Percentiles rank a stretch among this genome's conserved stretches.
Evolutionary conservation across 768 basidiomycete genomes (phyloP).

Genomic region (Amanita polypyramis): DNA sequence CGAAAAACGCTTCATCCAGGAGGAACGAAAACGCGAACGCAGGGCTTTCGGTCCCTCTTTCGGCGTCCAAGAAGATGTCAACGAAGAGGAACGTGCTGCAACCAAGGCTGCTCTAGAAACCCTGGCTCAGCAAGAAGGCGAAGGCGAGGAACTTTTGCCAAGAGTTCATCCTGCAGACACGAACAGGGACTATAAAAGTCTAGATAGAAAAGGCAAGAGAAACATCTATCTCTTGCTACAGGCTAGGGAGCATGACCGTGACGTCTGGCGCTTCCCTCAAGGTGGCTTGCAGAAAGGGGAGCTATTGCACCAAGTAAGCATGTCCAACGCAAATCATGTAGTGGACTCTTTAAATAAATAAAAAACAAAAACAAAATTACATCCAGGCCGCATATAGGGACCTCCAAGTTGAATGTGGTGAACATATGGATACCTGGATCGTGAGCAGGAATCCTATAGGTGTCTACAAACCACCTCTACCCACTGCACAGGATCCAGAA

Average conservation of each 20-base stretch:
- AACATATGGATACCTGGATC: constrained; percentile 87
- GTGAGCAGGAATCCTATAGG: constrained; percentile 88
- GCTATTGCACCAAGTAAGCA: constrained; percentile 65
- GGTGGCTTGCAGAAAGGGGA: constrained; percentile 53
- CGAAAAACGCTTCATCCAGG: constrained; percentile 67
- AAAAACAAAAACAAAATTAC: no score
- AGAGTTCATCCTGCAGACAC: constrained; percentile 53
- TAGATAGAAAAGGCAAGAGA: constrained; percentile 76
- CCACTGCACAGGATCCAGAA: constrained; percentile 21
- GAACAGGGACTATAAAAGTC: constrained; percentile 51
- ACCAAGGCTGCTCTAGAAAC: constrained; percentile 50
- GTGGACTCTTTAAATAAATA: background rate
- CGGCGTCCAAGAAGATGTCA: constrained; percentile 33
- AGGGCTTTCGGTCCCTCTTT: constrained; percentile 65
- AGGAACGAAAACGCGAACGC: constrained; percentile 64
- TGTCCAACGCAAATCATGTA: background rate
- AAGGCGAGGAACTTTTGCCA: constrained; percentile 52
- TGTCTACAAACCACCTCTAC: constrained; percentile 43
- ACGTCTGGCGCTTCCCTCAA: constrained; percentile 77
- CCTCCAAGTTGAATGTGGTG: constrained; percentile 63
- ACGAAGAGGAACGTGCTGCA: constrained; percentile 35
- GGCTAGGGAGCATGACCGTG: constrained; percentile 33
- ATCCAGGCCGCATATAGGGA: constrained; percentile 64
- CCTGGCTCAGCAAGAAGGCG: constrained; percentile 46
- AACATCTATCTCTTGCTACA: constrained; percentile 84